Conservation (phyloP, 805 yeast species). For the Wickerhamomyces sydowiorum region DNA sequence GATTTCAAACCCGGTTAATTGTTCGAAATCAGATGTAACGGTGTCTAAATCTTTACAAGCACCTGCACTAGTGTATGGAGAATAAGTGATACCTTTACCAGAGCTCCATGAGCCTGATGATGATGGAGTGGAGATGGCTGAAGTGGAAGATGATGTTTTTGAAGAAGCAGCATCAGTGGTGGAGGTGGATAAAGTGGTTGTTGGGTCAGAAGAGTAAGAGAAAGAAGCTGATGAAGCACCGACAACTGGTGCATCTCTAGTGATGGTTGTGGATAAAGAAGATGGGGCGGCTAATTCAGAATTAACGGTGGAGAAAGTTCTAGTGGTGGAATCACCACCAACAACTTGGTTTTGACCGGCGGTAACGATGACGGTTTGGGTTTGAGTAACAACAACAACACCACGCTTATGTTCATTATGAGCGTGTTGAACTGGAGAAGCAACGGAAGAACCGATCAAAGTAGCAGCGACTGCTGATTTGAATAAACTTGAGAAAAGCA, state of each 20-base stretch:
- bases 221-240: constrained; percentile 12
- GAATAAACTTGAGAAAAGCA: constrained; percentile 46
- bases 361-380: constrained; percentile 44
- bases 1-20: constrained; percentile 45
- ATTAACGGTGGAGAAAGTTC: constrained; percentile 20
- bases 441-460: constrained; percentile 45
- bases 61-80: constrained; percentile 70
- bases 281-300: constrained; percentile 22
- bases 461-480: constrained; percentile 34
- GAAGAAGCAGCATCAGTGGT: constrained; percentile 23
- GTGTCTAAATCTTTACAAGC: constrained; percentile 57
- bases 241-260: constrained; percentile 23
- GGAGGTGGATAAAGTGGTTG: constrained; percentile 20
- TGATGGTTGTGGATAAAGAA: constrained; percentile 21
- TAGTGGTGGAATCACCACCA: constrained; percentile 23
- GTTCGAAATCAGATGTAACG: constrained; percentile 54
- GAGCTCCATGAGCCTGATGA: constrained; percentile 29
- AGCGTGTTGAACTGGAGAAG: constrained; percentile 58
- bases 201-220: too few species aligned
- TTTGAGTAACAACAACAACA: constrained; percentile 42
- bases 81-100: constrained; percentile 69
- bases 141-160: constrained; percentile 13
- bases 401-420: constrained; percentile 59
- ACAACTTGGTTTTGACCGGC: constrained; percentile 33
- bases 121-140: constrained; percentile 25